Evolutionary conservation across 1,284 basidiomycete genomes (phyloP).

Genomic region (Psilocybe mexicana): DNA sequence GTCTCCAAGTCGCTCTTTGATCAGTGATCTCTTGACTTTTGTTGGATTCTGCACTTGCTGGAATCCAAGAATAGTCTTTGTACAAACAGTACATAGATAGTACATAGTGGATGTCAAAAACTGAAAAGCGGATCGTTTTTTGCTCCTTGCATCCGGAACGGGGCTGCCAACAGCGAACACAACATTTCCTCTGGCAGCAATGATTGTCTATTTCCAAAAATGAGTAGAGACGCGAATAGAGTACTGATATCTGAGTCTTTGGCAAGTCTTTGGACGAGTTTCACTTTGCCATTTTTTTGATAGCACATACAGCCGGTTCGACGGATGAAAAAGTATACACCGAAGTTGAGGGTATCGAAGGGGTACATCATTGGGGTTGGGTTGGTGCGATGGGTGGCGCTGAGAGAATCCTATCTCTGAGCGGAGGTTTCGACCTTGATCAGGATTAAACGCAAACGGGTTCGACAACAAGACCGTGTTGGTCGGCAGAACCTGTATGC

Average conservation of each 20-base stretch:
- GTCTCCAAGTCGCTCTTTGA: slow-evolving; percentile 10
- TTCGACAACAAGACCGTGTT: background rate
- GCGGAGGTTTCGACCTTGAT: background rate
- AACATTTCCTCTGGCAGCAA: background rate
- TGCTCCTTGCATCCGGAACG: background rate
- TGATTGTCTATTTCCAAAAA: no score
- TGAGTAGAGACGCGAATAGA: no score
- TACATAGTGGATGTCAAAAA: background rate
- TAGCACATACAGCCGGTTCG: no score
- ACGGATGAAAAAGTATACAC: no score
- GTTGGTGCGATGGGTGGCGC: background rate
- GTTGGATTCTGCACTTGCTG: slow-evolving; percentile 1
- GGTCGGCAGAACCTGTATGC: background rate
- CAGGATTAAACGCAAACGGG: background rate
- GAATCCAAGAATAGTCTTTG: background rate
- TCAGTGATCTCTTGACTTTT: background rate
- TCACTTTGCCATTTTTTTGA: no score
- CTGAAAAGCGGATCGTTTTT: background rate
- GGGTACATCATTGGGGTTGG: no score
- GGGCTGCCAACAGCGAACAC: background rate
- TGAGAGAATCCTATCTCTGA: background rate
- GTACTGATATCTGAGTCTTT: no score
- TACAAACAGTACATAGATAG: background rate
- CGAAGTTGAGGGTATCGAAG: no score
- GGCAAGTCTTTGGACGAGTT: no score